Evolutionary conservation across 2,329 filamentous ascomycete genomes (phyloP).

Genomic region (Pseudocercospora pini-densiflorae): DNA sequence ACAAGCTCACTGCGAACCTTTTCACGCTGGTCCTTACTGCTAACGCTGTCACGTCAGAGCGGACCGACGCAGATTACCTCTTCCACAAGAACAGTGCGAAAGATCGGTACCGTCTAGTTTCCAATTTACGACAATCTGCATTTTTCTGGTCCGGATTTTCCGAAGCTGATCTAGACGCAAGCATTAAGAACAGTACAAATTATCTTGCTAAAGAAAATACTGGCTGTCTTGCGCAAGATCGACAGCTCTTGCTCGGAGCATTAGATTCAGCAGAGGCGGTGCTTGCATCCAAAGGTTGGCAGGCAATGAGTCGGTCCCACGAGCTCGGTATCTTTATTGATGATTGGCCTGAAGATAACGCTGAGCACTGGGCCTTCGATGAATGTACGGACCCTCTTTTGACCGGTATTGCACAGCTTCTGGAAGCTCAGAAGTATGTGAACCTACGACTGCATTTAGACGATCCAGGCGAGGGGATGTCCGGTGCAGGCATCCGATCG

Average conservation of each 20-base stretch:
- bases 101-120: slow-evolving; percentile 69
- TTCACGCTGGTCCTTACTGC: slow-evolving; percentile 84
- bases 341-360: slow-evolving; percentile 66
- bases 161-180: slow-evolving; percentile 63
- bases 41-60: slow-evolving; percentile 86
- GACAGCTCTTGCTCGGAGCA: slow-evolving; percentile 63
- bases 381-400: slow-evolving; percentile 50
- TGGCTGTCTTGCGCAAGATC: slow-evolving; percentile 65
- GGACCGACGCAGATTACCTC: slow-evolving; percentile 83
- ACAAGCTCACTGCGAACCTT: slow-evolving; percentile 80
- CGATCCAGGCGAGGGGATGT: slow-evolving; percentile 39
- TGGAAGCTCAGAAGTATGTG: slow-evolving; percentile 61
- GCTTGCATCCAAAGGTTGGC: slow-evolving; percentile 65
- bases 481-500: slow-evolving; percentile 37
- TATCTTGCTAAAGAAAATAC: slow-evolving; percentile 70
- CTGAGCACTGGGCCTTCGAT: slow-evolving; percentile 69
- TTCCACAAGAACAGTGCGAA: slow-evolving; percentile 78
- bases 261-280: slow-evolving; percentile 68
- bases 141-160: slow-evolving; percentile 86
- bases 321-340: slow-evolving; percentile 77
- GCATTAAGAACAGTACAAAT: slow-evolving; percentile 67
- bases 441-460: slow-evolving; percentile 39
- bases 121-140: slow-evolving; percentile 79
- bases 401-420: slow-evolving; percentile 61
- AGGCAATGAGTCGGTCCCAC: slow-evolving; percentile 69